Evolutionary conservation across 2,329 filamentous ascomycete species (phyloP).

Genomic region (Calonectria crousiana): DNA sequence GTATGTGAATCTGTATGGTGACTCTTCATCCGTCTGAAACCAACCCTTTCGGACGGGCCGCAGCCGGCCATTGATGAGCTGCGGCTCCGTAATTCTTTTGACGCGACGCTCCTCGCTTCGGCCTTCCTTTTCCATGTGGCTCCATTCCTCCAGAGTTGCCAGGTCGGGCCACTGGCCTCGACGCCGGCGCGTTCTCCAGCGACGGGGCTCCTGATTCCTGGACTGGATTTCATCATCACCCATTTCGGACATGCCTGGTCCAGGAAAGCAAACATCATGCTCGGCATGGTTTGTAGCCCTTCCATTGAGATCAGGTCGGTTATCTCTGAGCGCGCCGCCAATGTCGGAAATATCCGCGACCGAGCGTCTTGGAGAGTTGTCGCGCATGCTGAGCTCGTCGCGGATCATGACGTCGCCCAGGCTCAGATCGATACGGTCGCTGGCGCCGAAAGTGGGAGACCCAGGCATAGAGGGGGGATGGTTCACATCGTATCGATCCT

Average conservation of each 20-base stretch:
- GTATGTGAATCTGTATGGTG: slow-evolving; percentile 95
- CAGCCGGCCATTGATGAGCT: slow-evolving; percentile 90
- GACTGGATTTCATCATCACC: slow-evolving; percentile 78
- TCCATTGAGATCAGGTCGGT: slow-evolving; percentile 44
- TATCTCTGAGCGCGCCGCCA: slow-evolving; percentile 41
- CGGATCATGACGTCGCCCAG: slow-evolving; percentile 80
- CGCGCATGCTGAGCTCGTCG: slow-evolving; percentile 67
- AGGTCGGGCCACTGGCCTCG: slow-evolving; percentile 89
- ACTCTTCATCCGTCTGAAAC: slow-evolving; percentile 90
- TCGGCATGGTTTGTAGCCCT: slow-evolving; percentile 75
- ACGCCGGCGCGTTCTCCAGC: slow-evolving; percentile 65
- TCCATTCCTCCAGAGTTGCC: slow-evolving; percentile 88
- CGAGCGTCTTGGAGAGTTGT: slow-evolving; percentile 46
- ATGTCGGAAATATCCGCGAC: slow-evolving; percentile 46
- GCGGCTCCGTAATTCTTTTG: slow-evolving; percentile 93
- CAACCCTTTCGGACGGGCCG: slow-evolving; percentile 84
- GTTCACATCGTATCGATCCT: slow-evolving; percentile 72
- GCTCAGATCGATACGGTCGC: slow-evolving; percentile 65
- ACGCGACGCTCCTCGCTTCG: slow-evolving; percentile 84
- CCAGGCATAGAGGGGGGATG: slow-evolving; percentile 77
- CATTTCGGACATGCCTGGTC: slow-evolving; percentile 78
- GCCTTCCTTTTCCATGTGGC: slow-evolving; percentile 85
- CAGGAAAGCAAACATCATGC: slow-evolving; percentile 93
- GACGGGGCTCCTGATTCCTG: slow-evolving; percentile 54
- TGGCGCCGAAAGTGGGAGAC: slow-evolving; percentile 66